phyloP scores from a whole-genome alignment of 2,329 filamentous ascomycete species.

The Cladosporium sp. region DNA sequence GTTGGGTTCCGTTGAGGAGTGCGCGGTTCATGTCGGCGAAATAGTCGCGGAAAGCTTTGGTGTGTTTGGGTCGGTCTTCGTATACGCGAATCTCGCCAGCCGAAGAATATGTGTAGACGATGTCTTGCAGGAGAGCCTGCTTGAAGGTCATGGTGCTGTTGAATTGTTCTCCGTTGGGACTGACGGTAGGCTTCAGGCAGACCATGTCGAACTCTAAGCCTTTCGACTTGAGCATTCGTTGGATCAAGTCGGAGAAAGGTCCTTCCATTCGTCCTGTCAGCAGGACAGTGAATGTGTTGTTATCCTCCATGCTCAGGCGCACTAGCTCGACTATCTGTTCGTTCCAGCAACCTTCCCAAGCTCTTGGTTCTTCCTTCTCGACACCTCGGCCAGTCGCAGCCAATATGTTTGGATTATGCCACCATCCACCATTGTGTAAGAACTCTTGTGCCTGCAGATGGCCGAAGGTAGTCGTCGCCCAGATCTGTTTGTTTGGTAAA shows the following conservation, averaged over 20 bases:
- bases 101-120: conserved; percentile 80
- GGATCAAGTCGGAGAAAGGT: conserved; percentile 73
- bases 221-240: conserved; percentile 73
- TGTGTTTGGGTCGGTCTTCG: conserved; percentile 61
- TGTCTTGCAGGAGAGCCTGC: conserved; percentile 71
- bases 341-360: conserved; percentile 96
- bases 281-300: conserved; percentile 78
- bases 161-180: conserved; percentile 76
- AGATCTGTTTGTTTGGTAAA: conserved; percentile 81
- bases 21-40: conserved; percentile 71
- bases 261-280: conserved; percentile 81
- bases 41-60: conserved; percentile 80
- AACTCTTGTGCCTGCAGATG: conserved; percentile 70
- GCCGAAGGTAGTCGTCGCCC: conserved; percentile 75
- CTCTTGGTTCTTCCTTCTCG: conserved; percentile 75
- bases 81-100: conserved; percentile 76
- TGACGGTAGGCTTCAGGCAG: conserved; percentile 77
- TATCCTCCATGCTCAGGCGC: conserved; percentile 73
- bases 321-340: conserved; percentile 79
- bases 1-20: conserved; percentile 36
- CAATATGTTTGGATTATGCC: conserved; percentile 87
- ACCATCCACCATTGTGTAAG: conserved; percentile 87
- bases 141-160: conserved; percentile 87
- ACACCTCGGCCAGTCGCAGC: conserved; percentile 79
- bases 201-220: conserved; percentile 83